A percentile compares a stretch with the other conserved stretches of the same genome.
Evolutionary conservation across 2,329 filamentous ascomycete genomes (phyloP).

Genomic region (Paracamarosporium sp.): DNA sequence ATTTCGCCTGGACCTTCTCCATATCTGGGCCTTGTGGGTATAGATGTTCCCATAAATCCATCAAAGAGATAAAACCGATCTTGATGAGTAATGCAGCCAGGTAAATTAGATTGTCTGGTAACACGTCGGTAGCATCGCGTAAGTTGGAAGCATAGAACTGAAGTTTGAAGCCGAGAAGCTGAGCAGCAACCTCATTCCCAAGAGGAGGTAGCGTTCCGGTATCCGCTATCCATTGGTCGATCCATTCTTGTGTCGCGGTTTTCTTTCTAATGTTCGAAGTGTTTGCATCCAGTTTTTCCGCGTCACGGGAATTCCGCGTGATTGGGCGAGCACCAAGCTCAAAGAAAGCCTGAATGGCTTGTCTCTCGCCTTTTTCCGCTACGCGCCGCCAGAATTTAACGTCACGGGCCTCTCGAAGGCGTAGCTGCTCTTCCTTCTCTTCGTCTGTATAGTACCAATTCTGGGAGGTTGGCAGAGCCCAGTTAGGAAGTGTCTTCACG

Average conservation of each 20-base stretch:
- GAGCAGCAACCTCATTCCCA: conserved; percentile 90
- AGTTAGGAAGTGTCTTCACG: conserved; percentile 75
- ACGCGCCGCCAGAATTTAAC: conserved; percentile 80
- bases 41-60: conserved; percentile 89
- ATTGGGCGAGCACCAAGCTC: conserved; percentile 79
- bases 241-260: conserved; percentile 47
- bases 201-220: conserved; percentile 83
- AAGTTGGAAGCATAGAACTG: conserved; percentile 89
- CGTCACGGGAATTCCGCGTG: conserved; percentile 46
- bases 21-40: conserved; percentile 86
- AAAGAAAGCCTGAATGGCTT: conserved; percentile 83
- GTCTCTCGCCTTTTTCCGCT: conserved; percentile 60
- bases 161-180: conserved; percentile 95
- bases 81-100: conserved; percentile 93
- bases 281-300: conserved; percentile 37
- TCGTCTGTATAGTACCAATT: conserved; percentile 71
- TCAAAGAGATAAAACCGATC: conserved; percentile 92
- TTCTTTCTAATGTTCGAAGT: conserved; percentile 45
- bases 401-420: conserved; percentile 71
- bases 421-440: conserved; percentile 66
- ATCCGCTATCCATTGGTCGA: conserved; percentile 73
- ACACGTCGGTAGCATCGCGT: conserved; percentile 74
- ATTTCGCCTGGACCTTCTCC: conserved; percentile 72
- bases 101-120: conserved; percentile 93
- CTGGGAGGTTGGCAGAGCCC: conserved; percentile 78